Evolutionary conservation across 306 rosid genomes (phyloP).

Genomic region (Acacia melanoxylon): DNA sequence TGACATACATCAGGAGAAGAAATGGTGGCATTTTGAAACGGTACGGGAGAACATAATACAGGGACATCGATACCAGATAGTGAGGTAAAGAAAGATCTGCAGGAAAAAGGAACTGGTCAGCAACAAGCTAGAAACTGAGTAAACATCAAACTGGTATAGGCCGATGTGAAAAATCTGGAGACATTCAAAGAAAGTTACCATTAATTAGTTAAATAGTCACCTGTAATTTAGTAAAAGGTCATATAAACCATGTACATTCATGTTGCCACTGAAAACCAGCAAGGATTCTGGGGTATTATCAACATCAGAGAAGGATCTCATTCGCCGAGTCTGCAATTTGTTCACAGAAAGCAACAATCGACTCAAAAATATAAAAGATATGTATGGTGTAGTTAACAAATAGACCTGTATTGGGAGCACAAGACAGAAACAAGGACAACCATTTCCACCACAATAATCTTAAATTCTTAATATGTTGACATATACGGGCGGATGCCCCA

Average conservation of each 20-base stretch:
- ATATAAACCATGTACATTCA: slow-evolving; percentile 71
- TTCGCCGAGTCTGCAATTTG: slow-evolving; percentile 65
- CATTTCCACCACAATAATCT: background rate
- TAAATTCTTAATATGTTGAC: background rate
- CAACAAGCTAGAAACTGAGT: slow-evolving; percentile 16
- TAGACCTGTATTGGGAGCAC: slow-evolving; percentile 9
- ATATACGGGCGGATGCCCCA: background rate
- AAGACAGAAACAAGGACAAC: background rate
- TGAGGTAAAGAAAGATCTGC: slow-evolving; percentile 71
- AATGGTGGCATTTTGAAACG: slow-evolving; percentile 79
- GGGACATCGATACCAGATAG: slow-evolving; percentile 83
- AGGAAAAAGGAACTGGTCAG: slow-evolving; percentile 21
- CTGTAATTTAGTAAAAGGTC: slow-evolving; percentile 86
- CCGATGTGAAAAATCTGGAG: slow-evolving; percentile 11
- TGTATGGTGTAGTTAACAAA: background rate
- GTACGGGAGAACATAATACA: slow-evolving; percentile 74
- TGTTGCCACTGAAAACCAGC: slow-evolving; percentile 70
- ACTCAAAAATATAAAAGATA: slow-evolving; percentile 5
- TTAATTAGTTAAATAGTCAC: slow-evolving; percentile 37
- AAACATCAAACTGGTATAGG: slow-evolving; percentile 18
- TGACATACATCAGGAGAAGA: slow-evolving; percentile 75
- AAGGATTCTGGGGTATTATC: slow-evolving; percentile 82
- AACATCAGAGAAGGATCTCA: slow-evolving; percentile 60
- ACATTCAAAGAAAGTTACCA: slow-evolving; percentile 18
- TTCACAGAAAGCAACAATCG: slow-evolving; percentile 15